A percentile compares a stretch with the other conserved stretches of the same genome.
Evolutionary conservation across 1,284 basidiomycete genomes (phyloP).

Genomic region (Gastroboletus turbinatus): DNA sequence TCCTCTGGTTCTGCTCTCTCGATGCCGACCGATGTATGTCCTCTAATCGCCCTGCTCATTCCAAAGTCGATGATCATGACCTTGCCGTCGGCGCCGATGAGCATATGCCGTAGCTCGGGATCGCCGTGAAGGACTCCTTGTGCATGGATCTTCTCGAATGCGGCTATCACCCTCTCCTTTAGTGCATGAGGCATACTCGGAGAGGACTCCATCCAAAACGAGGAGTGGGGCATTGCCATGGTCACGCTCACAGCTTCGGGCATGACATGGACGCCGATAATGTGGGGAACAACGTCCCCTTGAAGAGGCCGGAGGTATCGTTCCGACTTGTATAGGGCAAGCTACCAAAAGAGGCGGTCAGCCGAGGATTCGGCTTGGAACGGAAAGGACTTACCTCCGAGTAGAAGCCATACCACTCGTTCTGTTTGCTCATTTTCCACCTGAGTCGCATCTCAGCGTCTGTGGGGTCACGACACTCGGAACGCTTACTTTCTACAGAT

Average conservation of each 20-base stretch:
- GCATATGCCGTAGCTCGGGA: conserved; percentile 52
- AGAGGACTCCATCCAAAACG: conserved; percentile 58
- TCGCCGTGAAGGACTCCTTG: conserved; percentile 52
- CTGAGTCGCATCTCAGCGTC: conserved; percentile 29
- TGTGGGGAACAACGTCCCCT: conserved; percentile 49
- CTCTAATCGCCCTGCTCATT: conserved; percentile 41
- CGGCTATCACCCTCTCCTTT: conserved; percentile 49
- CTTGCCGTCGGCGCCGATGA: conserved; percentile 54
- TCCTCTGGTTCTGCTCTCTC: conserved; percentile 39
- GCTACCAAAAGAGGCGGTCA: conserved; percentile 21
- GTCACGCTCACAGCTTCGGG: conserved; percentile 43
- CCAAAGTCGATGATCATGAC: conserved; percentile 61
- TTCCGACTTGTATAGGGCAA: conserved; percentile 44
- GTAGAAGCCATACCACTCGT: conserved; percentile 43
- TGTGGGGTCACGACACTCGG: background rate
- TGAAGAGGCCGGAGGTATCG: conserved; percentile 50
- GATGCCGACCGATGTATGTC: conserved; percentile 40
- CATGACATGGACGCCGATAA: conserved; percentile 51
- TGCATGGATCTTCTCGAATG: conserved; percentile 49
- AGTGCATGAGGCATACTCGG: conserved; percentile 49
- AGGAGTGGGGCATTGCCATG: conserved; percentile 53
- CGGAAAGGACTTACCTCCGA: conserved; percentile 36
- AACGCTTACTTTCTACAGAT: conserved; percentile 47
- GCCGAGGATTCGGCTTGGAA: background rate
- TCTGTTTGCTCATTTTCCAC: conserved; percentile 37